Evolutionary conservation across 2,329 filamentous ascomycete genomes (phyloP).

Genomic region (Verticillium tricorpus): DNA sequence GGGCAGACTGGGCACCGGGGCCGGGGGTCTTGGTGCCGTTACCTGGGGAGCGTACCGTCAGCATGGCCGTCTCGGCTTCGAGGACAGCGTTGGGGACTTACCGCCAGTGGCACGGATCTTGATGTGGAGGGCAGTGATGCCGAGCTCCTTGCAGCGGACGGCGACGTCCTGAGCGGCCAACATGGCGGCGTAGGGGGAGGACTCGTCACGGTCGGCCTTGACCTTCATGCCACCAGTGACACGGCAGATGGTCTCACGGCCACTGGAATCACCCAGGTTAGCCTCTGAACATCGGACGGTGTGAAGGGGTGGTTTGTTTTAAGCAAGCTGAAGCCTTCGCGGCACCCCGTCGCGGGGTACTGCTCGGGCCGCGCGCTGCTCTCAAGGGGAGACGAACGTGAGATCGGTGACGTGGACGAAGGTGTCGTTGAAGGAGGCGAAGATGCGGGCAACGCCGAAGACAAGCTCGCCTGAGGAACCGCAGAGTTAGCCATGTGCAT

Average conservation of each 20-base stretch:
- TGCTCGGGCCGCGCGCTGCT: background rate
- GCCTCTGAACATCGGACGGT: constrained; percentile 34
- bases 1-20: constrained; percentile 97
- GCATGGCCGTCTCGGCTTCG: background rate
- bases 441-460: constrained; percentile 97
- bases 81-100: constrained; percentile 37
- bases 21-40: constrained; percentile 99
- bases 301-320: constrained; percentile 6
- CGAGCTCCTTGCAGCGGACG: constrained; percentile 69
- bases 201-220: constrained; percentile 99
- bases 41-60: constrained; percentile 41
- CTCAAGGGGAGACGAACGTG: constrained; percentile 53
- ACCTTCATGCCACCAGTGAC: constrained; percentile 99
- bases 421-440: constrained; percentile 91
- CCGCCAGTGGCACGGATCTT: constrained; percentile 99
- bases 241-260: constrained; percentile 99
- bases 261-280: constrained; percentile 75
- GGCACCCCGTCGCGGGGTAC: background rate
- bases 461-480: constrained; percentile 75
- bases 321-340: constrained; percentile 11
- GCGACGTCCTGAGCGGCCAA: constrained; percentile 99
- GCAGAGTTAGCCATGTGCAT: constrained; percentile 13
- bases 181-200: constrained; percentile 99
- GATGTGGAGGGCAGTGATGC: constrained; percentile 94
- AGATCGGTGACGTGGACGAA: constrained; percentile 99